Evolutionary conservation across 768 basidiomycete species (phyloP).

Genomic region (Boletus reticuloceps): DNA sequence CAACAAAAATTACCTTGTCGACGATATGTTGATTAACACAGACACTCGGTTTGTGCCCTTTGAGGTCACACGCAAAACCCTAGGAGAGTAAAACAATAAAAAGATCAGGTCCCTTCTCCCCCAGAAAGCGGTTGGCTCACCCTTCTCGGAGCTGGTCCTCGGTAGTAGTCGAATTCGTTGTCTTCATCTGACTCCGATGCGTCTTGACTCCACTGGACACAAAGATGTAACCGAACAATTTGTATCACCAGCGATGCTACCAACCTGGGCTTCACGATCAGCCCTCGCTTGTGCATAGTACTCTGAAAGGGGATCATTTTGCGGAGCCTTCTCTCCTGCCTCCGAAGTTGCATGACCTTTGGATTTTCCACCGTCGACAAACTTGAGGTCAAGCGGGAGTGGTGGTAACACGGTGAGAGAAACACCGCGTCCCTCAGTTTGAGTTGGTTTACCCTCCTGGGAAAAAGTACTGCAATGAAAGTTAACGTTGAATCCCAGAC

Average conservation of each 20-base stretch:
- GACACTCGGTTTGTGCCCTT: constrained; percentile 30
- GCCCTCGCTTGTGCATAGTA: constrained; percentile 61
- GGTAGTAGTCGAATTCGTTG: constrained; percentile 12
- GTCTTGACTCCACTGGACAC: constrained; percentile 32
- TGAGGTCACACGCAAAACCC: constrained; percentile 69
- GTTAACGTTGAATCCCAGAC: constrained; percentile 9
- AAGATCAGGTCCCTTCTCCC: not conserved
- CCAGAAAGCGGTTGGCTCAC: constrained; percentile 17
- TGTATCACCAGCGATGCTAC: constrained; percentile 4
- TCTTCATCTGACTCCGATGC: constrained; percentile 37
- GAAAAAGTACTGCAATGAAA: constrained; percentile 35
- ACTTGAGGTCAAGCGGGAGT: constrained; percentile 18
- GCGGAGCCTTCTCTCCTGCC: not conserved
- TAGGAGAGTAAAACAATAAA: constrained; percentile 21
- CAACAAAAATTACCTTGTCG: constrained; percentile 52
- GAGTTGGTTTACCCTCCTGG: constrained; percentile 23
- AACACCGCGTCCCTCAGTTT: not conserved
- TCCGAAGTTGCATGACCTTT: not conserved
- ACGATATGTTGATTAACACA: constrained; percentile 73
- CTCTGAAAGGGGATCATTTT: constrained; percentile 53
- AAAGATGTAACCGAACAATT: not conserved
- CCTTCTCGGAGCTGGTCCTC: constrained; percentile 26
- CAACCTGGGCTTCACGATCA: constrained; percentile 43
- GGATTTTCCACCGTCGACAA: not conserved
- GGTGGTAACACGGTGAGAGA: constrained; percentile 25